Conservation (phyloP, 768 basidiomycete species). For the Rhizopogon rudus region DNA sequence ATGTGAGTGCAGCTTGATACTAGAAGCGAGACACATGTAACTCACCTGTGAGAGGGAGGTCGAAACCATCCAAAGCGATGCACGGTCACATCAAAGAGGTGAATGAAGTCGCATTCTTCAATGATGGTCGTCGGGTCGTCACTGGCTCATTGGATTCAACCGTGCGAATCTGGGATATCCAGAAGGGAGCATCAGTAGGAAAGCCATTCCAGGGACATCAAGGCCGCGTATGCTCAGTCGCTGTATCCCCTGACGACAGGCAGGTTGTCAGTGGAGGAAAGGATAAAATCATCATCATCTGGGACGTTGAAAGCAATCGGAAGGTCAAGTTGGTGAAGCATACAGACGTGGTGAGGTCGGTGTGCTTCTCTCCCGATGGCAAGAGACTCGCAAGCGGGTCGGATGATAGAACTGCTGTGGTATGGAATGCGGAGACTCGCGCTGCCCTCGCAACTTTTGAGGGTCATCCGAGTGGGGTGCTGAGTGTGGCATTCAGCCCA, state of each 20-base stretch:
- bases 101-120: slow-evolving; percentile 44
- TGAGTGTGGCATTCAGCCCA: slow-evolving; percentile 62
- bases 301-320: neutral
- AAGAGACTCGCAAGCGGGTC: neutral
- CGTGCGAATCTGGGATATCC: slow-evolving; percentile 1
- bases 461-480: neutral
- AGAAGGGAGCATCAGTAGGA: neutral
- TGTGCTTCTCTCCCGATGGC: slow-evolving; percentile 1
- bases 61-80: slow-evolving; percentile 40
- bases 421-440: neutral
- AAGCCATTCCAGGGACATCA: slow-evolving; percentile 1
- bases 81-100: slow-evolving; percentile 86
- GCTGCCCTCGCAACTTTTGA: neutral
- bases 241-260: slow-evolving; percentile 7
- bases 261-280: too few species aligned
- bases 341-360: neutral
- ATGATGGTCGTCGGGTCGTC: neutral
- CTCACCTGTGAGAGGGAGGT: too few species aligned
- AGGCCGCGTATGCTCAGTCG: slow-evolving; percentile 1
- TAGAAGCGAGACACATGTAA: too few species aligned
- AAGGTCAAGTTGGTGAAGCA: slow-evolving; percentile 1
- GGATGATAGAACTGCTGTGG: neutral
- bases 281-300: slow-evolving; percentile 64
- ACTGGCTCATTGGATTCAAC: slow-evolving; percentile 1
- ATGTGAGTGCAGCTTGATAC: too few species aligned